A percentile compares a stretch with the other conserved stretches of the same genome.
phyloP scores from a whole-genome alignment of 2,329 filamentous ascomycete species.

The Pezicula radicicola region DNA sequence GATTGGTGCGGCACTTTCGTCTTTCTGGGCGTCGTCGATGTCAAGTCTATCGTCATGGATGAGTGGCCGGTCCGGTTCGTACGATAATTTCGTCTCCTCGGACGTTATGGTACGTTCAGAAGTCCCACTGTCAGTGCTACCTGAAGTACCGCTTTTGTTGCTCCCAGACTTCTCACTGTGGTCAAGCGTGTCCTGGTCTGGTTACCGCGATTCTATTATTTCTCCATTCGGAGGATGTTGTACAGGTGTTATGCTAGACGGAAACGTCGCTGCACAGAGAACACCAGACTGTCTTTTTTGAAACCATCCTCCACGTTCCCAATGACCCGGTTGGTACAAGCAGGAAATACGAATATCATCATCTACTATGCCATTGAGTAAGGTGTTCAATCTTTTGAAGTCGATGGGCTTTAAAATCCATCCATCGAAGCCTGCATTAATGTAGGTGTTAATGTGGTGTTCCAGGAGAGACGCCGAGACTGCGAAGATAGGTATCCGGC shows the following conservation, averaged over 20 bases:
- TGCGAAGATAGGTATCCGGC: slow-evolving; percentile 76
- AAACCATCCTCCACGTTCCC: slow-evolving; percentile 90
- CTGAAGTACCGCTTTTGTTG: slow-evolving; percentile 2
- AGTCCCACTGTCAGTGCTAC: neutral
- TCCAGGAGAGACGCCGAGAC: slow-evolving; percentile 82
- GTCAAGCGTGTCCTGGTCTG: slow-evolving; percentile 2
- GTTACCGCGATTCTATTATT: neutral
- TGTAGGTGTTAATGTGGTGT: slow-evolving; percentile 63
- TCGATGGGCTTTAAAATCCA: slow-evolving; percentile 91
- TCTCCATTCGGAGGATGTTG: slow-evolving; percentile 1
- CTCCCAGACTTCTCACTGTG: slow-evolving; percentile 14
- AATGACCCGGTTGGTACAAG: slow-evolving; percentile 68
- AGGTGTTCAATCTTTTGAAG: slow-evolving; percentile 67
- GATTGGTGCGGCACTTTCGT: neutral
- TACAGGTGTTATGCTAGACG: slow-evolving; percentile 7
- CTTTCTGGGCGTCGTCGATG: neutral
- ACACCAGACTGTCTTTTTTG: slow-evolving; percentile 7
- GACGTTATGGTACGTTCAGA: too few relatives aligned
- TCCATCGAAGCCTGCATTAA: slow-evolving; percentile 79
- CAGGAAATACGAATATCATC: slow-evolving; percentile 54
- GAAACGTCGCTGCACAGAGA: slow-evolving; percentile 2
- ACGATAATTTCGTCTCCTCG: neutral
- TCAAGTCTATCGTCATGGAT: slow-evolving; percentile 12
- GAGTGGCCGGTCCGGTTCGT: slow-evolving; percentile 1
- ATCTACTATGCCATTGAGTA: slow-evolving; percentile 69